Conservation (phyloP, 2,329 filamentous ascomycete genomes). For the Cytospora piceae region DNA sequence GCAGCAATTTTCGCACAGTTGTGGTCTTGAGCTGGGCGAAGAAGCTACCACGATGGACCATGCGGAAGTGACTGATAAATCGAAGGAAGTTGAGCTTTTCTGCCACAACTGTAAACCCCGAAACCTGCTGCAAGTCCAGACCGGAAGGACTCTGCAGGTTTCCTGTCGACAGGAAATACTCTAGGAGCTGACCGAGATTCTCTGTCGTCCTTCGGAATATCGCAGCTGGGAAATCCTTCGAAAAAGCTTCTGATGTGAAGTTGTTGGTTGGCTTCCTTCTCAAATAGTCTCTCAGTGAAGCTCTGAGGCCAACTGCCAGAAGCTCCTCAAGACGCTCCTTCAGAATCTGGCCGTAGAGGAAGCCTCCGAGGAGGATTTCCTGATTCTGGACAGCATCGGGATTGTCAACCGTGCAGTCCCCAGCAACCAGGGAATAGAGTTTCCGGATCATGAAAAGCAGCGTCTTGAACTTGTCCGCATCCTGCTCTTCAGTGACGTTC, state of each 20-base stretch:
- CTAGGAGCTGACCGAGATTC: conserved; percentile 82
- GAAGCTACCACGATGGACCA: conserved; percentile 98
- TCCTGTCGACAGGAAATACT: conserved; percentile 96
- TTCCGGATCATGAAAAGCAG: conserved; percentile 96
- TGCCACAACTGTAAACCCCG: conserved; percentile 93
- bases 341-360: conserved; percentile 91
- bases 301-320: conserved; percentile 60
- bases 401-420: conserved; percentile 92
- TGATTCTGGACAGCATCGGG: conserved; percentile 97
- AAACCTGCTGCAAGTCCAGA: conserved; percentile 90
- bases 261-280: conserved; percentile 63
- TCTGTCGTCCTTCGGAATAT: conserved; percentile 84
- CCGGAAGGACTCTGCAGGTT: conserved; percentile 91
- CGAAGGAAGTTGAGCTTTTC: conserved; percentile 99
- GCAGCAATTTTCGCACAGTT: conserved; percentile 90
- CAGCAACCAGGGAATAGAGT: conserved; percentile 88
- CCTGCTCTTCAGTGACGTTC: conserved; percentile 80
- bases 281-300: conserved; percentile 60
- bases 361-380: conserved; percentile 90
- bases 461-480: conserved; percentile 91
- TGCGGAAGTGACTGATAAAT: conserved; percentile 98
- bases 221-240: conserved; percentile 75
- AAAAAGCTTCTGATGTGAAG: conserved; percentile 78
- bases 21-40: conserved; percentile 98
- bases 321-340: conserved; percentile 95